Conservation (phyloP, 1,139 yeast species). For the Sugiyamaella grinbergsii region DNA sequence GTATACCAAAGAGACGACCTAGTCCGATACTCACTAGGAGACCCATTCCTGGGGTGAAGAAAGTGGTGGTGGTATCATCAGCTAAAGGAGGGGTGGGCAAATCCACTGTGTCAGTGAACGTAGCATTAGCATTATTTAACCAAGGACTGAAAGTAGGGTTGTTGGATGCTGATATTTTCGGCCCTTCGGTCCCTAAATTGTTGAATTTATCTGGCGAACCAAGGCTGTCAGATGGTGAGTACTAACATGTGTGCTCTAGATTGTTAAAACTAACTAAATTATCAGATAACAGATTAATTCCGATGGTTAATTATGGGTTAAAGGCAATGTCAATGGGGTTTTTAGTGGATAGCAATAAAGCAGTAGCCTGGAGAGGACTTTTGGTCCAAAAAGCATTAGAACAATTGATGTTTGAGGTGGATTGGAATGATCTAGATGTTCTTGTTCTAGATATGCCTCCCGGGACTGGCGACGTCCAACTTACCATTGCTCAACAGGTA, state of each 20-base stretch:
- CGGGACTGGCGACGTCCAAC: slow-evolving; percentile 88
- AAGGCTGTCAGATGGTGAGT: slow-evolving; percentile 47
- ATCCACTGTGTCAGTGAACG: slow-evolving; percentile 58
- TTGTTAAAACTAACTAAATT: neutral
- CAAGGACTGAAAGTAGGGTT: slow-evolving; percentile 65
- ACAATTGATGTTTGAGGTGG: slow-evolving; percentile 77
- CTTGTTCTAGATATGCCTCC: slow-evolving; percentile 87
- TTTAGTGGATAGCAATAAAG: slow-evolving; percentile 62
- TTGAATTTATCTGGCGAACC: slow-evolving; percentile 59
- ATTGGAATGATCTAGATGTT: slow-evolving; percentile 70
- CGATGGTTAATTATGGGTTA: slow-evolving; percentile 74
- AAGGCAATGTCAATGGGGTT: slow-evolving; percentile 93
- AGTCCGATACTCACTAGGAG: slow-evolving; percentile 50
- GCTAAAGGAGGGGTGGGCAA: slow-evolving; percentile 81
- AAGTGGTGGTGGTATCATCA: slow-evolving; percentile 69
- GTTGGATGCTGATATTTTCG: slow-evolving; percentile 80
- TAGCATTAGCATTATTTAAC: slow-evolving; percentile 62
- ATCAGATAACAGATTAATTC: slow-evolving; percentile 58
- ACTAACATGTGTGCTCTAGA: no score
- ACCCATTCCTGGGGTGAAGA: slow-evolving; percentile 63
- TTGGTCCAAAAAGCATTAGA: slow-evolving; percentile 88
- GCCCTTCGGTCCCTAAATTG: slow-evolving; percentile 77
- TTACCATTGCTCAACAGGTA: slow-evolving; percentile 78
- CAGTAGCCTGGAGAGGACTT: slow-evolving; percentile 85
- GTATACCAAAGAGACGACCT: slow-evolving; percentile 32